Evolutionary conservation across 768 basidiomycete species (phyloP).

Genomic region (Xerocomellus chrysenteron): DNA sequence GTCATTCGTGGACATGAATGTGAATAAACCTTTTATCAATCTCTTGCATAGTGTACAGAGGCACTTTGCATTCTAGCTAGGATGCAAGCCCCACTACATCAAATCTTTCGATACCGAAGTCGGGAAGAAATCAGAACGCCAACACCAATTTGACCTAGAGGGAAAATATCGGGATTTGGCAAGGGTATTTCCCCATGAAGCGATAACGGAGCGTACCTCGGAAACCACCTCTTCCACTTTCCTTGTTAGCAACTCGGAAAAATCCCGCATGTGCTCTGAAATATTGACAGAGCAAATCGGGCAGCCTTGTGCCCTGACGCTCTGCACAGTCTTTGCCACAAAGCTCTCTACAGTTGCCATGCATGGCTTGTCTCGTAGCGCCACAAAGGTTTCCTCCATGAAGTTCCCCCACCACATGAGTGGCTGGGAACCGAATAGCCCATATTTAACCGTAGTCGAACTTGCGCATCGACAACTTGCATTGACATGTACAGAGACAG

Average conservation of each 20-base stretch:
- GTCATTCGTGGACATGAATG: not conserved
- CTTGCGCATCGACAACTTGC: not conserved
- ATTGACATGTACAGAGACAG: not conserved
- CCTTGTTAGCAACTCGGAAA: not conserved
- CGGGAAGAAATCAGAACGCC: not conserved
- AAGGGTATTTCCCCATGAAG: not conserved
- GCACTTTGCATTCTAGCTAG: not conserved
- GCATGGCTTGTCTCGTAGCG: slow-evolving; percentile 22
- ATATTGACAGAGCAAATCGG: slow-evolving; percentile 1
- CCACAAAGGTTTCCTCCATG: slow-evolving; percentile 10
- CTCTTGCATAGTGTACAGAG: not conserved
- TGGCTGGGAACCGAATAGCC: not conserved
- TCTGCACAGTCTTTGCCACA: not conserved
- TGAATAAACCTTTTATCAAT: not conserved
- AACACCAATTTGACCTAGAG: not conserved
- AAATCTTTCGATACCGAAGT: not conserved
- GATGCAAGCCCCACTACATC: not conserved
- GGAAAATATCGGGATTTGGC: not conserved
- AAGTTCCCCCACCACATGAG: slow-evolving; percentile 20
- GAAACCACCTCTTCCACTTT: slow-evolving; percentile 12
- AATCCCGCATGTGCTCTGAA: slow-evolving; percentile 12
- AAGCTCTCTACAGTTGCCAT: not conserved
- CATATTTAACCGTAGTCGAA: not conserved
- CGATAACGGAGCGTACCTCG: not conserved
- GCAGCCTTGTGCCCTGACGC: not conserved